Evolutionary conservation across 495 filamentous ascomycete species (phyloP), one percentile per base, ranked within the genome.

Genomic region (Aspergillus nanangensis): DNA sequence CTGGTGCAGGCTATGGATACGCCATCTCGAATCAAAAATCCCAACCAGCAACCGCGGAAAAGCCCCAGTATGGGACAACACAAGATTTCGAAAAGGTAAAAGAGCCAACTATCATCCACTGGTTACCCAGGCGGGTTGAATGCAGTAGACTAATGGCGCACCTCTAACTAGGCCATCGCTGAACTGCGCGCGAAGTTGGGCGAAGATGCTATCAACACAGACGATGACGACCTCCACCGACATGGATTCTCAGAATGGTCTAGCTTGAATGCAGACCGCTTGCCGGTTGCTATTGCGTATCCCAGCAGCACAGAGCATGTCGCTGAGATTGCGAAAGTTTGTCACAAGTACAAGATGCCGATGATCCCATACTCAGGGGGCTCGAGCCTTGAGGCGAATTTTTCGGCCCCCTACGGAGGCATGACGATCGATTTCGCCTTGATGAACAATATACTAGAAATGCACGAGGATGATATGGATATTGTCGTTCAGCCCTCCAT

Each of bases 241-340:
- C 91, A 96, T 63, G 90, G 91, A 15, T 95, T 86, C 61, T 93
- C 88, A 9, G 87, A 90, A 66, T 94, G 89, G 88, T 92, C 87
- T 1, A 86, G 86, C 4, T 75, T 83, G 33, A 95, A 96, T 55
- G 82, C 83, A 10, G 82, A 88, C 29, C 76, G 77, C 4, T 66
- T 90, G 0, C 88, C 88, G 0, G 83, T 90, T n/a, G 88, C 88
- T 0, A 86, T 92, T 25, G 85, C 79, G 8, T 90, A 88, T 58
- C 88, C 86, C 11, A 83, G 79, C 36, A 80, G 76, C 4, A 95
- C 90, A 1, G 76, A 87, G 46, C 86, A 95, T 42, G 89, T 96
- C 17, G 84, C 84, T 7, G 60, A 78, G 37, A 88, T 95, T 24
- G 88, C 85, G 8, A 85, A 84, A 57, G 70, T 90, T 38, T 96